Conservation (phyloP, 306 rosid genomes). For the Rubus parviflorus region DNA sequence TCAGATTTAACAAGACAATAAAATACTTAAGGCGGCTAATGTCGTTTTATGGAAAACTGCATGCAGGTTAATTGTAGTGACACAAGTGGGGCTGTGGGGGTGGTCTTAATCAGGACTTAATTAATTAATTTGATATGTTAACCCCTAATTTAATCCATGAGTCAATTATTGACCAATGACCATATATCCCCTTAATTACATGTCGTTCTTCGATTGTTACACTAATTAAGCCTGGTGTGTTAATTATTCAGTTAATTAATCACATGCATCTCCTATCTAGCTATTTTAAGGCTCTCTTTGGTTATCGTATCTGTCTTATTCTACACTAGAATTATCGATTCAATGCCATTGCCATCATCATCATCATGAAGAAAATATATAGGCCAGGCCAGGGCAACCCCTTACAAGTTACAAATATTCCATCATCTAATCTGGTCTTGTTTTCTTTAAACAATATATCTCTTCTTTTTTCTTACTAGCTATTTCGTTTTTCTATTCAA, state of each 20-base stretch:
- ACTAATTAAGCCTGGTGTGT: too few species aligned
- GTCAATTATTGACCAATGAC: not conserved
- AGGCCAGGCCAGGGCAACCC: not conserved
- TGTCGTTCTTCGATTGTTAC: not conserved
- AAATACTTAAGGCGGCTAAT: not conserved
- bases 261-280: too few species aligned
- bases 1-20: not conserved
- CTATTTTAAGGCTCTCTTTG: not conserved
- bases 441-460: not conserved
- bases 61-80: not conserved
- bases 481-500: not conserved
- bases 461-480: not conserved
- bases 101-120: not conserved
- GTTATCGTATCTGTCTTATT: not conserved
- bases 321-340: conserved; percentile 24
- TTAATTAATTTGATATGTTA: too few species aligned
- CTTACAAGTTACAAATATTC: not conserved
- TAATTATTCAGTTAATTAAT: too few species aligned
- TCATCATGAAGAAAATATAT: not conserved
- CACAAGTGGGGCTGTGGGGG: not conserved
- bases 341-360: not conserved
- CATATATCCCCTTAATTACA: not conserved
- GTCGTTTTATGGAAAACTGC: not conserved
- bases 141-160: not conserved
- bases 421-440: not conserved